These are phyloP conservation scores for Aspergillus alliaceus DNA, from an alignment of 2,329 filamentous ascomycete species.

Conservation along the genomic window DNA sequence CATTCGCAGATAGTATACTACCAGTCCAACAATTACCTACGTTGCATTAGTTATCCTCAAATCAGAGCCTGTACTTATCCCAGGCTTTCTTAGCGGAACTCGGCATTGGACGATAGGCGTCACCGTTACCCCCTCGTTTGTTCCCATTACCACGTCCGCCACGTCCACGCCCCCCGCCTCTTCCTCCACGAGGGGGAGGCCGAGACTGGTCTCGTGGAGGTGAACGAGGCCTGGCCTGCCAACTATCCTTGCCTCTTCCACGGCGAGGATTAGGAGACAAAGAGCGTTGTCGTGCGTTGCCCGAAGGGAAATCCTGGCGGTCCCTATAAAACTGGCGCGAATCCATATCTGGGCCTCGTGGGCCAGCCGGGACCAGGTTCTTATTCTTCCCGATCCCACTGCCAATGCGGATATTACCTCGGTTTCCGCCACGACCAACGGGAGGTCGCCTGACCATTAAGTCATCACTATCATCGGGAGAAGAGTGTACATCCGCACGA, in stretches of 20 bases:
- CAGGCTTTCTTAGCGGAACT: constrained; percentile 34
- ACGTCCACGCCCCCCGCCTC: constrained; percentile 18
- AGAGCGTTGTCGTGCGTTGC: constrained; percentile 31
- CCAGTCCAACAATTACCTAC: not conserved
- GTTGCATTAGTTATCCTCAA: constrained; percentile 1
- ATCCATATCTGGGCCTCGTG: constrained; percentile 14
- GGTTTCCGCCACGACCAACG: constrained; percentile 26
- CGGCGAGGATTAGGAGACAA: constrained; percentile 29
- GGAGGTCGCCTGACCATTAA: constrained; percentile 30
- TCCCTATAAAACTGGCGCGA: constrained; percentile 25
- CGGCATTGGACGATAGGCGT: constrained; percentile 34
- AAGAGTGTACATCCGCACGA: constrained; percentile 30
- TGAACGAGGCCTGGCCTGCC: constrained; percentile 21
- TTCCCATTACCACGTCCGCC: constrained; percentile 22
- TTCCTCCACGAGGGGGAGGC: constrained; percentile 10
- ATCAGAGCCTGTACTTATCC: constrained; percentile 31
- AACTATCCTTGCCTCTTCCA: constrained; percentile 21
- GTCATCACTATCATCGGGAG: constrained; percentile 37
- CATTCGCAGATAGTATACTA: not conserved
- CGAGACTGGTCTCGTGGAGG: constrained; percentile 19
- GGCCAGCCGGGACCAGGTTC: constrained; percentile 22
- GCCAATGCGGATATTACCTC: constrained; percentile 38
- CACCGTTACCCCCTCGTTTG: constrained; percentile 21
- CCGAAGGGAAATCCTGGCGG: constrained; percentile 25
- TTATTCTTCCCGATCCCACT: constrained; percentile 29